These are phyloP conservation scores for Gamsiella multidivaricata DNA, from an alignment of 192 early-diverging fungal genomes.

Conservation along the genomic window DNA sequence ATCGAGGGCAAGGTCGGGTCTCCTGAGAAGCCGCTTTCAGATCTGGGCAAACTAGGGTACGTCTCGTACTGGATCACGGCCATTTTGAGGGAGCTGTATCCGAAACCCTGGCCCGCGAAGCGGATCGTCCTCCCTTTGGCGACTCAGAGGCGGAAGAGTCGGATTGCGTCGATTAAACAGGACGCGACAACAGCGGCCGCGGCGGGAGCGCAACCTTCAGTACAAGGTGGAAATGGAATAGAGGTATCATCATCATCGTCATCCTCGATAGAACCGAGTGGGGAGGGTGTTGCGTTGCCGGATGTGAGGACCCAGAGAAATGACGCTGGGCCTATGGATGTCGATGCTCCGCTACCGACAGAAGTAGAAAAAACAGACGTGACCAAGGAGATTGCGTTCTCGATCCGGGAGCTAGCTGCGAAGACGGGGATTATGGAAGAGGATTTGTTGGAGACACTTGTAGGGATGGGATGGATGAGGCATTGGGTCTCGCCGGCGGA, in stretches of 20 bases:
- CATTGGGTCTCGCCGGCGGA: slow-evolving; percentile 58
- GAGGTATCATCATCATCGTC: not conserved
- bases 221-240: too few species aligned
- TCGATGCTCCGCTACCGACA: not conserved
- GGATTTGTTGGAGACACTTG: slow-evolving; percentile 77
- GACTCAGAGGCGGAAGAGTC: slow-evolving; percentile 18
- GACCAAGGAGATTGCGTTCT: slow-evolving; percentile 40
- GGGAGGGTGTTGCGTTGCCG: too few species aligned
- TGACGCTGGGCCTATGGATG: slow-evolving; percentile 8
- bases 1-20: slow-evolving; percentile 77
- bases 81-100: slow-evolving; percentile 63
- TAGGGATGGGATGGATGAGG: slow-evolving; percentile 66
- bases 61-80: slow-evolving; percentile 86
- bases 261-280: too few species aligned
- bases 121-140: not conserved
- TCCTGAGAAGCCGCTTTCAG: slow-evolving; percentile 90
- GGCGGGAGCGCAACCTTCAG: too few species aligned
- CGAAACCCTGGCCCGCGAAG: slow-evolving; percentile 32
- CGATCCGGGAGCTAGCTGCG: slow-evolving; percentile 62
- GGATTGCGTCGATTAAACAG: too few species aligned
- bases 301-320: not conserved
- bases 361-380: not conserved
- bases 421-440: slow-evolving; percentile 76
- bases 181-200: too few species aligned
- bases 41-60: slow-evolving; percentile 84